phyloP scores from a whole-genome alignment of 2,329 filamentous ascomycete species.

The Cryphonectria parasitica region DNA sequence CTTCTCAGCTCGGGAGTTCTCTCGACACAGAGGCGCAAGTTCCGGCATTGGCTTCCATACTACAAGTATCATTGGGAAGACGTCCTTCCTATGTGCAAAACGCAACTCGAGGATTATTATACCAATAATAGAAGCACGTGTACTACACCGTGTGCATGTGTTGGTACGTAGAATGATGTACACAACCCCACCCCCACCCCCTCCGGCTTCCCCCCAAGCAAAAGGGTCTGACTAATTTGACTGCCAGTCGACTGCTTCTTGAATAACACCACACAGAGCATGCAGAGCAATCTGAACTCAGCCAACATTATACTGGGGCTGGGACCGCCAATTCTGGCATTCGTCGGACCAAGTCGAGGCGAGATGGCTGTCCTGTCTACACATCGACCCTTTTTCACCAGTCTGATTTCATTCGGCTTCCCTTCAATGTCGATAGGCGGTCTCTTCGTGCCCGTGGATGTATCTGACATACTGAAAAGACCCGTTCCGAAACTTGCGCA shows the following conservation, averaged over 20 bases:
- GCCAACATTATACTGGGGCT: slow-evolving; percentile 16
- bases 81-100: background rate
- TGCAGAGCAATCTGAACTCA: slow-evolving; percentile 13
- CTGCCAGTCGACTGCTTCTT: slow-evolving; percentile 13
- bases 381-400: background rate
- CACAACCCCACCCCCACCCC: background rate
- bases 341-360: slow-evolving; percentile 9
- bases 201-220: too few relatives aligned
- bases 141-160: background rate
- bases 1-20: background rate
- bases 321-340: slow-evolving; percentile 7
- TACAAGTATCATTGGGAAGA: slow-evolving; percentile 9
- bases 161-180: background rate
- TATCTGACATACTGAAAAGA: background rate
- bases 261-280: background rate
- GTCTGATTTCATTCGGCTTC: slow-evolving; percentile 11
- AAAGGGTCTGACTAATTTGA: background rate
- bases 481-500: background rate
- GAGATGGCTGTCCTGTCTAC: slow-evolving; percentile 11
- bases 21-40: slow-evolving; percentile 7
- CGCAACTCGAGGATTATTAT: background rate
- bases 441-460: slow-evolving; percentile 7
- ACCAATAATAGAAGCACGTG: slow-evolving; percentile 3
- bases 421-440: background rate
- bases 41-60: slow-evolving; percentile 15